These are phyloP conservation scores for Blastocystis sp. DNA, from an alignment of 352 stramenopile species.

Conservation along the genomic window DNA sequence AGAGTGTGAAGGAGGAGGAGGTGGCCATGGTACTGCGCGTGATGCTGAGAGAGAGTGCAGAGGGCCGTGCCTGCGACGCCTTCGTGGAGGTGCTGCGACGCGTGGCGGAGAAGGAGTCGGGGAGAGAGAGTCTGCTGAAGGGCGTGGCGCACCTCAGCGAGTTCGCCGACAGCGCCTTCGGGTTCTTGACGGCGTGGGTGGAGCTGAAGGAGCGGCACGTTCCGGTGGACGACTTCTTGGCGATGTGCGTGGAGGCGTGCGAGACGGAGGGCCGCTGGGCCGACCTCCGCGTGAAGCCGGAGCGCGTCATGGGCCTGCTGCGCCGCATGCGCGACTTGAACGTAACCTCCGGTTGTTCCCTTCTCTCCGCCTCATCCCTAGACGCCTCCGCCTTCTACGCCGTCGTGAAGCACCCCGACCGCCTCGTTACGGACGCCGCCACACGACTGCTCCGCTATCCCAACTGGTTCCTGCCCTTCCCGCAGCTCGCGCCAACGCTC, in stretches of 20 bases:
- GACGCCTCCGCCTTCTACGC: not conserved
- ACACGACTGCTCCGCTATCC: not conserved
- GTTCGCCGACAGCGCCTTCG: not conserved
- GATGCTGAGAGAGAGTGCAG: not conserved
- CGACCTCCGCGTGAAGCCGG: not conserved
- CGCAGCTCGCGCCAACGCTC: not conserved
- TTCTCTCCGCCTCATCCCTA: not conserved
- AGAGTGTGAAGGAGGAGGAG: not conserved
- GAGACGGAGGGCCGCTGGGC: not conserved
- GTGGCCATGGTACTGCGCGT: not conserved
- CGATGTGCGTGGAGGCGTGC: not conserved
- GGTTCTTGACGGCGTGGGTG: not conserved
- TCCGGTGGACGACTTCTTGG: not conserved
- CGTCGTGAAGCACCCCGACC: not conserved
- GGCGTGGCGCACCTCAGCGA: not conserved
- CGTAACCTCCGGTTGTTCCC: not conserved
- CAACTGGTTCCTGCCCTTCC: not conserved
- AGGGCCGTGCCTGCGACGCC: not conserved
- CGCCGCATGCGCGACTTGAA: not conserved
- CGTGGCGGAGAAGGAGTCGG: not conserved
- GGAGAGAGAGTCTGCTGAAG: not conserved
- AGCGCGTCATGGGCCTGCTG: not conserved
- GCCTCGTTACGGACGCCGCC: not conserved
- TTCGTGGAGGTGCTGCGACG: not conserved
- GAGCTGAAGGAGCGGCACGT: not conserved